Percentiles rank a stretch among this genome's conserved stretches.
phyloP scores from a whole-genome alignment of 2,329 filamentous ascomycete species.

The Colletotrichum costaricense region DNA sequence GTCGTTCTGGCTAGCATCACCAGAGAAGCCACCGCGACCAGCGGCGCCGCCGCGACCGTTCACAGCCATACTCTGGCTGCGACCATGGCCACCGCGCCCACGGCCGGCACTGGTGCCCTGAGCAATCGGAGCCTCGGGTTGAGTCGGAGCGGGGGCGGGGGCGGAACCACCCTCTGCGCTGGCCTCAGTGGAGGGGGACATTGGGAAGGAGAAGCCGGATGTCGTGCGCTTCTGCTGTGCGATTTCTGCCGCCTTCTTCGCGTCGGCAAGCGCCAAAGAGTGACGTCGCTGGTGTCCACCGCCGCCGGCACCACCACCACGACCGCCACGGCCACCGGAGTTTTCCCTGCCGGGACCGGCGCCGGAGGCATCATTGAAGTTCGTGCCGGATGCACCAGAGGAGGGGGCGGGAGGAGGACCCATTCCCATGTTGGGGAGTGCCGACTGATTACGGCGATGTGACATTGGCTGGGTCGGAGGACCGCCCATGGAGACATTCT shows the following conservation, averaged over 20 bases:
- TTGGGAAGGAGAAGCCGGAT: conserved; percentile 93
- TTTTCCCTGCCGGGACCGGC: conserved; percentile 74
- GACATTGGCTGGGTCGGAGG: conserved; percentile 81
- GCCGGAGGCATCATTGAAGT: conserved; percentile 81
- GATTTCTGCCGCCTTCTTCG: conserved; percentile 96
- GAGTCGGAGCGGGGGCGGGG: conserved; percentile 44
- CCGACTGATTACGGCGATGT: conserved; percentile 98
- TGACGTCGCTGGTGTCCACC: conserved; percentile 92
- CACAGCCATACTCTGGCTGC: conserved; percentile 92
- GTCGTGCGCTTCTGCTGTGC: conserved; percentile 97
- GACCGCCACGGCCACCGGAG: conserved; percentile 74
- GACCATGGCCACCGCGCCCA: conserved; percentile 71
- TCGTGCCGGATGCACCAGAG: conserved; percentile 83
- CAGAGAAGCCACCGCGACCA: conserved; percentile 73
- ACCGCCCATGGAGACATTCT: conserved; percentile 76
- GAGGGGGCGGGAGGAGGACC: conserved; percentile 91
- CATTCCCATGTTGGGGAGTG: conserved; percentile 91
- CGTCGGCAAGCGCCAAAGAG: conserved; percentile 92
- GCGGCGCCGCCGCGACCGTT: conserved; percentile 65
- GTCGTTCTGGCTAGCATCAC: conserved; percentile 63
- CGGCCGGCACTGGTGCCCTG: conserved; percentile 60
- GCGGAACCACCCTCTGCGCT: conserved; percentile 61
- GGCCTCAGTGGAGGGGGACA: conserved; percentile 75
- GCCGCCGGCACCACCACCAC: conserved; percentile 74
- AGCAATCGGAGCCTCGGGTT: conserved; percentile 50